Percentiles rank a stretch among this genome's conserved stretches.
phyloP scores from a whole-genome alignment of 177 flowering plant genomes.

The Telopea speciosissima region DNA sequence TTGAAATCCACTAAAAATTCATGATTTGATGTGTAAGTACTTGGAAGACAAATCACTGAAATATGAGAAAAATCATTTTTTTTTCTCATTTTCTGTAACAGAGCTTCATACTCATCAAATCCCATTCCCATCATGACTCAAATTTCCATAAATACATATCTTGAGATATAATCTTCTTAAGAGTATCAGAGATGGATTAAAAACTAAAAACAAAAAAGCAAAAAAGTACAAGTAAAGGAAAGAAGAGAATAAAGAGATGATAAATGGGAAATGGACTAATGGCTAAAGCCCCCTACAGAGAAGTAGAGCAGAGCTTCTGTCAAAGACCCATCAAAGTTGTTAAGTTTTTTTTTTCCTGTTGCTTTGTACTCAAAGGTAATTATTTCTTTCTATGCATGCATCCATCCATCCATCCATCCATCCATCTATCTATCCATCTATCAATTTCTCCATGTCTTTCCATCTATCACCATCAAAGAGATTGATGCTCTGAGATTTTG shows the following conservation, averaged over 20 bases:
- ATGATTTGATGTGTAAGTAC: too few relatives aligned
- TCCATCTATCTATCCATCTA: not conserved
- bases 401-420: not conserved
- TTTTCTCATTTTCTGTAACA: too few relatives aligned
- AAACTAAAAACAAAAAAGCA: too few relatives aligned
- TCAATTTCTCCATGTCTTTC: not conserved
- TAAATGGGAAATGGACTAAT: too few relatives aligned
- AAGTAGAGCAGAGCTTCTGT: too few relatives aligned
- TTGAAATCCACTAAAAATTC: too few relatives aligned
- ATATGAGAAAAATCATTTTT: not conserved
- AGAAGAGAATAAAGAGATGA: not conserved
- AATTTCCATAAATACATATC: not conserved
- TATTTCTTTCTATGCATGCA: conserved; percentile 11
- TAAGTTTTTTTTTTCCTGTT: conserved; percentile 8
- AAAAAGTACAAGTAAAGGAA: too few relatives aligned
- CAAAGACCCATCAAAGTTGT: conserved; percentile 9
- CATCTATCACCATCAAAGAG: conserved; percentile 29
- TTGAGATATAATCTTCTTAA: too few relatives aligned
- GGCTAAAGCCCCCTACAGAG: too few relatives aligned
- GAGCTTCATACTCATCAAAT: too few relatives aligned
- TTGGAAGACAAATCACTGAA: not conserved
- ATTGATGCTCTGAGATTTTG: conserved; percentile 37
- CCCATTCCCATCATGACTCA: not conserved
- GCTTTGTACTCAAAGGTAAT: conserved; percentile 6
- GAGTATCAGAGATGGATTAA: too few relatives aligned